Conservation (phyloP, 2,329 filamentous ascomycete genomes). For the Pestalotiopsis sp. region DNA sequence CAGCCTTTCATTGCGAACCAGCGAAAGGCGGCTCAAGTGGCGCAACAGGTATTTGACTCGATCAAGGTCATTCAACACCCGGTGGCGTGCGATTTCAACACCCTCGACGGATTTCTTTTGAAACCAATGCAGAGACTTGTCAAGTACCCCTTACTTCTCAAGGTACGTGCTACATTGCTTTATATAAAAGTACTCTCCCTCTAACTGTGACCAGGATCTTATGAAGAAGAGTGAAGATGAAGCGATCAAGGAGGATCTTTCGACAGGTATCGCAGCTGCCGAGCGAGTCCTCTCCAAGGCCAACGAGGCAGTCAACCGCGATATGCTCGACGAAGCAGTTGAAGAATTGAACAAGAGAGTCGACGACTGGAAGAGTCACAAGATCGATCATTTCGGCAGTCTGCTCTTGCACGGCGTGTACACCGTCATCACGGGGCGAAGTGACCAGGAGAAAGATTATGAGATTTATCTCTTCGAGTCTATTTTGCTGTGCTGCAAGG, state of each 20-base stretch:
- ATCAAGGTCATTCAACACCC: conserved; percentile 74
- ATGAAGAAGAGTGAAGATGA: conserved; percentile 78
- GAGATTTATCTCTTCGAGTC: conserved; percentile 97
- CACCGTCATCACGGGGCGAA: conserved; percentile 86
- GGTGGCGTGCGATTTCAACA: conserved; percentile 86
- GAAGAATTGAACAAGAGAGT: conserved; percentile 81
- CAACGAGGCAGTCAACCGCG: conserved; percentile 88
- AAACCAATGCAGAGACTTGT: conserved; percentile 96
- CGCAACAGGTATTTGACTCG: conserved; percentile 84
- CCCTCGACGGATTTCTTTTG: conserved; percentile 86
- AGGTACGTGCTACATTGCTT: conserved; percentile 52
- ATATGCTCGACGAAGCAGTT: conserved; percentile 81
- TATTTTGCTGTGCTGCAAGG: conserved; percentile 96
- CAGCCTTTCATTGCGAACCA: conserved; percentile 98
- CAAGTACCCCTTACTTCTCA: conserved; percentile 90
- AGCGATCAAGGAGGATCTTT: conserved; percentile 71
- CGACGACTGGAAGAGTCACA: conserved; percentile 96
- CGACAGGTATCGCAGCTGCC: conserved; percentile 77
- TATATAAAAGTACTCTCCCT: not conserved
- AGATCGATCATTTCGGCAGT: conserved; percentile 88
- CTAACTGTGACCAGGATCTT: conserved; percentile 66
- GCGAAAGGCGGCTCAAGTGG: conserved; percentile 84
- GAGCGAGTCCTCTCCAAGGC: conserved; percentile 81
- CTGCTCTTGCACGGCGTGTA: conserved; percentile 88
- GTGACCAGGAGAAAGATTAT: conserved; percentile 92